Evolutionary conservation across 345 rosid genomes (phyloP), one percentile per base, ranked within the genome.

Genomic region (Luvunga scandens): DNA sequence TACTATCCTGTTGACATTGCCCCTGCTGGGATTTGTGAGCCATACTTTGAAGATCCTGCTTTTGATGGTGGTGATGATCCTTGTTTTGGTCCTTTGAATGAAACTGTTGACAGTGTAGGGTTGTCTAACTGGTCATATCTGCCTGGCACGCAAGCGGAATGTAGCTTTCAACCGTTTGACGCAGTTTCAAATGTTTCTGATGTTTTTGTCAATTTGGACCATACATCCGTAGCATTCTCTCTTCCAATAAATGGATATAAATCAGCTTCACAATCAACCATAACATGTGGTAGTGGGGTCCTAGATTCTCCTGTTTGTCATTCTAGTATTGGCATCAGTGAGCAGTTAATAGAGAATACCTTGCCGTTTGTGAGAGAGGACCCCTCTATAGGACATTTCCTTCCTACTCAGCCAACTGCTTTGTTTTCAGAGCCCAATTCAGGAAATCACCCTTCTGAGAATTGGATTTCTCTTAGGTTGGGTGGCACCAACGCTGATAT

Each of bases 401-500:
- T 83, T 66, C 79, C 88, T n/a, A 33, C 81, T 53, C 79, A 72
- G 56, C 77, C 78, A 14, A 27, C 73, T 50, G 78, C 36, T 53
- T 56, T 65, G 21, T 53, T 48, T 27, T 31, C 50, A 27, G 71
- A 72, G 65, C 30, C 82, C 33, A 76, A 68, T 42, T 1, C 72
- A 64, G 78, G 69, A 64, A 30, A 19, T 45, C 72, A 33, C 24
- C 62, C 45, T 77, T 61, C 67, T 73, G 84, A 64, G 24, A 82
- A 83, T 76, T 82, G 88, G 88, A 64, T 85, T 68, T 78, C 85
- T 55, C 86, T 81, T 57, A 76, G 84, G 71, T 74, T 83, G 27
- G 70, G 86, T 60, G 59, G 77, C 56, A 30, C 53, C 12, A 61
- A 31, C 30, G 71, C 28, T 27, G 59, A 69, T 55, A 65, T 62